Conservation (phyloP, 176 grass and related monocot species). For the Otatea glauca region DNA sequence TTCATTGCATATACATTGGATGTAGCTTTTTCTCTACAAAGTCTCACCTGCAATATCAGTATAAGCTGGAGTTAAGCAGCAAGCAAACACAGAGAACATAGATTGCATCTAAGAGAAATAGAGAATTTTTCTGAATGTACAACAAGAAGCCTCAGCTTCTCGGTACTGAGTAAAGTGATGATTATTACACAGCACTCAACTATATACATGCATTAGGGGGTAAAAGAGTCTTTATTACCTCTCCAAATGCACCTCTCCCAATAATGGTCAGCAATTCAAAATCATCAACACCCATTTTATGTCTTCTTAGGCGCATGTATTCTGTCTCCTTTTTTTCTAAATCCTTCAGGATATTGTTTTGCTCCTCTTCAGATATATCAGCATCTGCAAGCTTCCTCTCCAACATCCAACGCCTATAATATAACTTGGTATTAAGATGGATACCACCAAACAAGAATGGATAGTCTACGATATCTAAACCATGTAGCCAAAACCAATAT, state of each 20-base stretch:
- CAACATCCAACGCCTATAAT: conserved; percentile 61
- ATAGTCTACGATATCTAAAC: conserved; percentile 6
- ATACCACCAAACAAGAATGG: conserved; percentile 20
- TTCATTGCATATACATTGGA: conserved; percentile 80
- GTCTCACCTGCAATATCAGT: conserved; percentile 62
- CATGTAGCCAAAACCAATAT: conserved; percentile 22
- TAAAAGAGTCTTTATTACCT: conserved; percentile 45
- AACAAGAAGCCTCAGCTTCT: conserved; percentile 11
- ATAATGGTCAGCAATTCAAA: conserved; percentile 84
- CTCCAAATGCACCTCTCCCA: conserved; percentile 83
- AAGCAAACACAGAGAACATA: conserved; percentile 19
- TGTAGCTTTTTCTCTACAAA: conserved; percentile 73
- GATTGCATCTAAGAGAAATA: not conserved
- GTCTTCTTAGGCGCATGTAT: conserved; percentile 70
- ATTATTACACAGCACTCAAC: conserved; percentile 23
- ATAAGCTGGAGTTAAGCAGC: conserved; percentile 30
- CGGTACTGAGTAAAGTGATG: conserved; percentile 19
- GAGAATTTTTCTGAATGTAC: conserved; percentile 16
- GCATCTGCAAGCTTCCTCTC: conserved; percentile 82
- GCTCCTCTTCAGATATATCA: conserved; percentile 75
- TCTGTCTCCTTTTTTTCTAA: conserved; percentile 77
- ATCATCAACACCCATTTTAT: conserved; percentile 85
- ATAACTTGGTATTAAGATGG: conserved; percentile 35
- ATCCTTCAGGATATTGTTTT: conserved; percentile 64
- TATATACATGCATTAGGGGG: not conserved